Evolutionary conservation across 2,329 filamentous ascomycete species (phyloP).

Genomic region (Ophidiomyces ophidiicola): DNA sequence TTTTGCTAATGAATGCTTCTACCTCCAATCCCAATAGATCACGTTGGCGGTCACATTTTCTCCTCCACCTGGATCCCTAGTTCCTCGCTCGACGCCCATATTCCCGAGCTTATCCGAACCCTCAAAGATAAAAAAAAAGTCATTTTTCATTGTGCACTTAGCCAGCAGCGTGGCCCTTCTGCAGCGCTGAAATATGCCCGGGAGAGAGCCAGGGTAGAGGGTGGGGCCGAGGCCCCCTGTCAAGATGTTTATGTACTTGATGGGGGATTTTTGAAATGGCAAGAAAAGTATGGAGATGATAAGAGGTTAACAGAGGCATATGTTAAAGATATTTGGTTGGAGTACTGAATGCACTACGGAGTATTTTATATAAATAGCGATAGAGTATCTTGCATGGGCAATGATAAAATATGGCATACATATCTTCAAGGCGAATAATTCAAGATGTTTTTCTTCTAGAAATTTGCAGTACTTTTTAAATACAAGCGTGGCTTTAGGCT

Average conservation of each 20-base stretch:
- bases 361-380: not conserved
- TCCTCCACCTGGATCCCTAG: constrained; percentile 65
- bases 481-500: too few relatives aligned
- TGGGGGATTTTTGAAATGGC: constrained; percentile 77
- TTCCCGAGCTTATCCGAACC: constrained; percentile 70
- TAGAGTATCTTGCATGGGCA: too few relatives aligned
- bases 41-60: constrained; percentile 80
- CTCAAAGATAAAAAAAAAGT: constrained; percentile 68
- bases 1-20: not conserved
- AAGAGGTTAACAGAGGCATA: constrained; percentile 71
- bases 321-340: constrained; percentile 70
- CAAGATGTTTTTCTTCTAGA: too few relatives aligned
- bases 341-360: constrained; percentile 34
- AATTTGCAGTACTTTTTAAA: too few relatives aligned
- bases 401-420: too few relatives aligned
- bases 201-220: constrained; percentile 47
- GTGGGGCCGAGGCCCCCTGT: constrained; percentile 29
- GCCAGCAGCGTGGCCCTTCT: constrained; percentile 76
- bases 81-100: constrained; percentile 56
- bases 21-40: constrained; percentile 46
- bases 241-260: constrained; percentile 76
- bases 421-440: too few relatives aligned
- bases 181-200: constrained; percentile 63
- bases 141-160: constrained; percentile 87
- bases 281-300: constrained; percentile 67